Base-by-base conservation (phyloP, 495 filamentous ascomycete genomes). In the Trichoderma reesei region DNA sequence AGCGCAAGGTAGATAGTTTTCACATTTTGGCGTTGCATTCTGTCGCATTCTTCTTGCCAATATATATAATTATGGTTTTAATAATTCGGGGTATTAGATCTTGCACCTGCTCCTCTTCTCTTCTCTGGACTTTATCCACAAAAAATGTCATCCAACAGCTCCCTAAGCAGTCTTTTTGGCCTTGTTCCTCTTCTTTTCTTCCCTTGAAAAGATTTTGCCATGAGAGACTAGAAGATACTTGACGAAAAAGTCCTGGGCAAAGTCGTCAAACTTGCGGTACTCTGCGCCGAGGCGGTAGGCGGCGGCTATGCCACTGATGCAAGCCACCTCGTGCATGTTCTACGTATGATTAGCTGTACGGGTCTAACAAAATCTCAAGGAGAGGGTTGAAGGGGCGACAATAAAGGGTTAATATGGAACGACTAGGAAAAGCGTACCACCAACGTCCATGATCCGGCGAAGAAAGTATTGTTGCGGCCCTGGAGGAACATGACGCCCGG, bases 401-500 rank as follows among this genome's bases (percentile, higher is more conserved):
- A 6, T 18, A 42, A 36, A 18, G 20, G 8, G 11, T 9, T 44
- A 46, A 59, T 16, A 54, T 8, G 38, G 26, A 37, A 46, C 65
- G 36, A 36, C 5, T 65, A 9, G 20, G 18, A 20, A 18, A n/a
- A 38, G 80, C 81, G 70, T 68, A 84, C 80, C 66, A 93, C 85
- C 73, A 95, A 74, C 1, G 90, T 93, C 90, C 90, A 95, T 37
- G 81, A 78, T 1, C 85, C 86, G 4, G 88, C 90, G 68, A 85
- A 93, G 10, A 79, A 74, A 0, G 89, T 92, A 37, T 79, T 76
- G 46, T 83, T 86, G 65, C 81, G 80, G 0, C 88, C 87, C 65
- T 93, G 86, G n/a, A 93, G 79, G 41, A 90, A 84, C 88, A 88
- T 88, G 83, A 93, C 85, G 67, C 88, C 86, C 0, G 88, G 87